These are phyloP conservation scores for Candida lessepsii DNA, from an alignment of 805 yeast genomes.

Conservation along the genomic window DNA sequence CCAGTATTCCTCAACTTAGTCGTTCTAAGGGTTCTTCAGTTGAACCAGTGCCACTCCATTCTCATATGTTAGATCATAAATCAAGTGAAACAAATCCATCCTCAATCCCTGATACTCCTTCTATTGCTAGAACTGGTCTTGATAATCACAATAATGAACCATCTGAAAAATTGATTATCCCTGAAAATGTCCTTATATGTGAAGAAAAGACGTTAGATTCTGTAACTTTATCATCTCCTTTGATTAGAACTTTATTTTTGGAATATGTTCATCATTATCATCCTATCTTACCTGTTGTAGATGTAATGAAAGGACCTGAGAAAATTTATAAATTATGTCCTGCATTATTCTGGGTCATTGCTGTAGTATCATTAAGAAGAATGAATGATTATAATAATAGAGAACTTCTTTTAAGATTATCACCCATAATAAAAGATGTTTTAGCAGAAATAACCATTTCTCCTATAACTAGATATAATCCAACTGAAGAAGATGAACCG, in stretches of 20 bases:
- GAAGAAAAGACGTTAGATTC: conserved; percentile 71
- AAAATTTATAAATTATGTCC: conserved; percentile 77
- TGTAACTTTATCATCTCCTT: conserved; percentile 56
- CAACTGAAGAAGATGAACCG: conserved; percentile 77
- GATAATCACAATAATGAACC: conserved; percentile 4
- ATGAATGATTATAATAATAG: conserved; percentile 36
- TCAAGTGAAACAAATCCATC: conserved; percentile 23
- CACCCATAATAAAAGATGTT: conserved; percentile 70
- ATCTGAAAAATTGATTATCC: conserved; percentile 11
- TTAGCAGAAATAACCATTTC: conserved; percentile 86
- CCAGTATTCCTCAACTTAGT: background rate
- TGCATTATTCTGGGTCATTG: conserved; percentile 88
- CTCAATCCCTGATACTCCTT: conserved; percentile 31
- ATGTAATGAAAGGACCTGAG: conserved; percentile 79
- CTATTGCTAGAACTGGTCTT: conserved; percentile 15
- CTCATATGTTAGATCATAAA: background rate
- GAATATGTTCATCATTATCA: conserved; percentile 82
- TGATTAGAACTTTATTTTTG: conserved; percentile 58
- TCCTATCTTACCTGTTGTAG: conserved; percentile 84
- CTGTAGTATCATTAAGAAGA: conserved; percentile 79
- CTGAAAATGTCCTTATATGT: conserved; percentile 42
- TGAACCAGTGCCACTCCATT: conserved; percentile 2
- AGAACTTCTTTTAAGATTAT: conserved; percentile 54
- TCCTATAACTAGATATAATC: conserved; percentile 83
- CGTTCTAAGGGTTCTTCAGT: conserved; percentile 6